These are phyloP conservation scores for Amorphotheca resinae DNA, from an alignment of 495 filamentous ascomycete genomes.

Conservation along the genomic window DNA sequence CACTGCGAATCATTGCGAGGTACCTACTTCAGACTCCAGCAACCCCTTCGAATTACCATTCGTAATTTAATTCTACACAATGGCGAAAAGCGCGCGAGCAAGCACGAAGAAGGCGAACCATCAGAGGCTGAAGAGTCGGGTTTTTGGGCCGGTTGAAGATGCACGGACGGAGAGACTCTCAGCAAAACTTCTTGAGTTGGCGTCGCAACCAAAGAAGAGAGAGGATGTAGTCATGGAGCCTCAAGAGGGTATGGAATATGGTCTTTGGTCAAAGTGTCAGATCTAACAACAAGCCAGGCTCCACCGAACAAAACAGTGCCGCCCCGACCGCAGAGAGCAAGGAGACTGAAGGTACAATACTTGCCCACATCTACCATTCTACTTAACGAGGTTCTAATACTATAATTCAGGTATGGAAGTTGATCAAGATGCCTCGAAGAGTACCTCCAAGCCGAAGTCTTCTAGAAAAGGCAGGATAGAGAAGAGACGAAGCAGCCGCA, in stretches of 20 bases:
- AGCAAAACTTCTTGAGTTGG: slow-evolving; percentile 65
- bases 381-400: no score
- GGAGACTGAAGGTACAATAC: slow-evolving; percentile 11
- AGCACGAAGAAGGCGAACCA: slow-evolving; percentile 69
- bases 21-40: no score
- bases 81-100: slow-evolving; percentile 75
- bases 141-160: slow-evolving; percentile 67
- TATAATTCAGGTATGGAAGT: slow-evolving; percentile 35
- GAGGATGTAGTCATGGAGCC: slow-evolving; percentile 15
- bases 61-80: slow-evolving; percentile 29
- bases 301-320: neutral
- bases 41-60: neutral
- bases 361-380: no score
- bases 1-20: no score
- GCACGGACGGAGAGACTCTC: slow-evolving; percentile 68
- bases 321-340: slow-evolving; percentile 2
- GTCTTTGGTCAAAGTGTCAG: neutral
- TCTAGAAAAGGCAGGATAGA: slow-evolving; percentile 21
- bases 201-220: slow-evolving; percentile 48
- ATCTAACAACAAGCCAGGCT: neutral
- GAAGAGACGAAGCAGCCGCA: slow-evolving; percentile 29
- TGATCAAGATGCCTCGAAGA: slow-evolving; percentile 28
- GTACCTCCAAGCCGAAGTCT: slow-evolving; percentile 10
- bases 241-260: slow-evolving; percentile 25
- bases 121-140: slow-evolving; percentile 54